These are phyloP conservation scores for Clonostachys rhizophaga DNA, from an alignment of 2,329 filamentous ascomycete species.

Conservation along the genomic window DNA sequence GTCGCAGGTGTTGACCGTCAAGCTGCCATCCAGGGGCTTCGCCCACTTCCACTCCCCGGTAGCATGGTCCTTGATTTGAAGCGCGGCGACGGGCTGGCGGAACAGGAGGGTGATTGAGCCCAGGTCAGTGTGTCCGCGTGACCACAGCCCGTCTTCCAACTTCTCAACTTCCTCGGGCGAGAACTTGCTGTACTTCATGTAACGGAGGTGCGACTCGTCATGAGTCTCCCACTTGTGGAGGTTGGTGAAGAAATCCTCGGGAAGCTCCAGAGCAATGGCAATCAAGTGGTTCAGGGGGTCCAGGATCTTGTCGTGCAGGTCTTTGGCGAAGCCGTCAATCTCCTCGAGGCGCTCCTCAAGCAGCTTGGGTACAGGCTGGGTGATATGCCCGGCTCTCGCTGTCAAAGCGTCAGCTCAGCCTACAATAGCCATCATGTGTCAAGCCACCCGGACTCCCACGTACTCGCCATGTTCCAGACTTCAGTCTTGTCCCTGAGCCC, in stretches of 20 bases:
- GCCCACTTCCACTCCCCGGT: conserved; percentile 45
- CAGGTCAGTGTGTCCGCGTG: conserved; percentile 49
- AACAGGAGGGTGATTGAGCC: conserved; percentile 53
- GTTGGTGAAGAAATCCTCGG: conserved; percentile 49
- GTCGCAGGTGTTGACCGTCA: conserved; percentile 47
- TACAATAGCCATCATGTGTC: not conserved
- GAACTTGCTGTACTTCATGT: conserved; percentile 54
- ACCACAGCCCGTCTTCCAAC: conserved; percentile 34
- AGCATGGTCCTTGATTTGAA: conserved; percentile 46
- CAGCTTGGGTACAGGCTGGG: conserved; percentile 29
- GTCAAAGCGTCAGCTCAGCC: not conserved
- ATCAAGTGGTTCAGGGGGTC: conserved; percentile 54
- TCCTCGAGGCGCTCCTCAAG: conserved; percentile 44
- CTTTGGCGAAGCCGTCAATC: conserved; percentile 52
- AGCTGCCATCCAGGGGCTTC: conserved; percentile 39
- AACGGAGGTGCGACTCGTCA: conserved; percentile 57
- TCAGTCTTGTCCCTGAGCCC: conserved; percentile 33
- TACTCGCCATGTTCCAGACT: conserved; percentile 31
- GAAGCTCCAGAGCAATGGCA: conserved; percentile 55
- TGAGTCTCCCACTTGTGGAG: conserved; percentile 52
- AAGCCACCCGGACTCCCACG: conserved; percentile 3
- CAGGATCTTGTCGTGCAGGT: conserved; percentile 47
- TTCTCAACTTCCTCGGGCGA: conserved; percentile 38
- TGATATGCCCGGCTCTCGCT: conserved; percentile 21
- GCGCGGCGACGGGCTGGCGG: conserved; percentile 50